Percentiles rank a stretch among this genome's conserved stretches.
Conservation (phyloP, 768 basidiomycete species). For the Scleroderma citrinum region DNA sequence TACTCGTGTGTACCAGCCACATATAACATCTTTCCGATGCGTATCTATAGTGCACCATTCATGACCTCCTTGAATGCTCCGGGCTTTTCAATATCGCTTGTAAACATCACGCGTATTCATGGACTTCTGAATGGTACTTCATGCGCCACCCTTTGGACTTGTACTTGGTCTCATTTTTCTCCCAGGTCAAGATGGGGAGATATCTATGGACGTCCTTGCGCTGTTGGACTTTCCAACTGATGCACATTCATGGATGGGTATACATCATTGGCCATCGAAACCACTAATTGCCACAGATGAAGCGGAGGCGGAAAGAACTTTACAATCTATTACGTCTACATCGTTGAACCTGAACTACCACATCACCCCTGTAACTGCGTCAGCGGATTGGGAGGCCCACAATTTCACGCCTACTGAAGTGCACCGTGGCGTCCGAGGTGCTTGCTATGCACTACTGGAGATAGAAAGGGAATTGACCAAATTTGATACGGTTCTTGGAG, state of each 20-base stretch:
- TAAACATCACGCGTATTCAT: constrained; percentile 36
- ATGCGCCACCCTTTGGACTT: neutral
- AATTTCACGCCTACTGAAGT: constrained; percentile 10
- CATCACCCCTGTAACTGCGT: too few species aligned
- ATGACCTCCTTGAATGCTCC: constrained; percentile 62
- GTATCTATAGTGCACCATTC: constrained; percentile 44
- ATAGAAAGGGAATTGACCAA: constrained; percentile 48
- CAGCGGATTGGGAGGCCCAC: constrained; percentile 5
- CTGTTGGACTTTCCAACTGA: constrained; percentile 41
- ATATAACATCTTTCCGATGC: constrained; percentile 28
- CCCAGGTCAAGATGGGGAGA: too few species aligned
- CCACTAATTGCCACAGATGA: neutral
- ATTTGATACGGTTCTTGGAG: constrained; percentile 56
- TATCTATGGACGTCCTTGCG: constrained; percentile 17
- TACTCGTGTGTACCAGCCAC: constrained; percentile 14
- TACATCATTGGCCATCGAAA: constrained; percentile 24
- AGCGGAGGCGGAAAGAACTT: constrained; percentile 3
- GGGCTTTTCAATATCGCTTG: constrained; percentile 47
- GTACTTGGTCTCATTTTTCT: too few species aligned
- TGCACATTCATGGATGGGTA: constrained; percentile 37
- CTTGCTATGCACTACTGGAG: constrained; percentile 38
- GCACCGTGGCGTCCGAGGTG: constrained; percentile 15
- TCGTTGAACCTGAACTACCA: too few species aligned
- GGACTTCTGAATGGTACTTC: constrained; percentile 11
- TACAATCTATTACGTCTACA: neutral